Conservation (phyloP, 2,329 filamentous ascomycete species). For the Aspergillus sp. region DNA sequence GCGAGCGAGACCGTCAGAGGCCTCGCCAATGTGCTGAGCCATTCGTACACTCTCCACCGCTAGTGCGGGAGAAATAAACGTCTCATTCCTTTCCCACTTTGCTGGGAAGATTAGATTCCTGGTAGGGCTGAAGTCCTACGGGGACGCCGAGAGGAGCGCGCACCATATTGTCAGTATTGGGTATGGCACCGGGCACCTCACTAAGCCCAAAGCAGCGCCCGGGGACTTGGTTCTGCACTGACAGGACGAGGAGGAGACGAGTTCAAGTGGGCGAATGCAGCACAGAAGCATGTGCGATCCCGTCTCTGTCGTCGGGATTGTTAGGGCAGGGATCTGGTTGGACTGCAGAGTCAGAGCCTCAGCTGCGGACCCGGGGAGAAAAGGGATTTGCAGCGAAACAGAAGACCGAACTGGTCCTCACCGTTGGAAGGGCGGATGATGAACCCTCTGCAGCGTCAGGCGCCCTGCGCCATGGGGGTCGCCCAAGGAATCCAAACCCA, state of each 20-base stretch:
- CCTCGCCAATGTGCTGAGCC: background rate
- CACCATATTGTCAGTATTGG: background rate
- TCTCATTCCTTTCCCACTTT: background rate
- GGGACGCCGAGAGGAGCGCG: conserved; percentile 1
- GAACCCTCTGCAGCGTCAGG: conserved; percentile 1
- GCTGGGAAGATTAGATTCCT: background rate
- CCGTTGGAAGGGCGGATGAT: background rate
- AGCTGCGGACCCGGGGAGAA: background rate
- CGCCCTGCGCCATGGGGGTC: background rate
- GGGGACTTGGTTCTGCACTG: background rate
- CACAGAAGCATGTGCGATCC: no score
- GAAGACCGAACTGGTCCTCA: background rate
- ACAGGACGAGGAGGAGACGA: background rate
- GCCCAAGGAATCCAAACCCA: background rate
- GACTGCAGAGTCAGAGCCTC: background rate
- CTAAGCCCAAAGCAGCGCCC: background rate
- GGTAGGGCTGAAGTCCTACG: conserved; percentile 15
- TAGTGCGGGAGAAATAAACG: background rate
- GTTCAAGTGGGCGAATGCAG: no score
- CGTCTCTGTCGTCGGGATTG: no score
- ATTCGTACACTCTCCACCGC: background rate
- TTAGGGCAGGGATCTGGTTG: background rate
- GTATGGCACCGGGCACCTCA: background rate
- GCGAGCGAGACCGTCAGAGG: no score
- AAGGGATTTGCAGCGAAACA: background rate